Evolutionary conservation across 2,329 filamentous ascomycete species (phyloP).

Genomic region (Aspergillus awamori): DNA sequence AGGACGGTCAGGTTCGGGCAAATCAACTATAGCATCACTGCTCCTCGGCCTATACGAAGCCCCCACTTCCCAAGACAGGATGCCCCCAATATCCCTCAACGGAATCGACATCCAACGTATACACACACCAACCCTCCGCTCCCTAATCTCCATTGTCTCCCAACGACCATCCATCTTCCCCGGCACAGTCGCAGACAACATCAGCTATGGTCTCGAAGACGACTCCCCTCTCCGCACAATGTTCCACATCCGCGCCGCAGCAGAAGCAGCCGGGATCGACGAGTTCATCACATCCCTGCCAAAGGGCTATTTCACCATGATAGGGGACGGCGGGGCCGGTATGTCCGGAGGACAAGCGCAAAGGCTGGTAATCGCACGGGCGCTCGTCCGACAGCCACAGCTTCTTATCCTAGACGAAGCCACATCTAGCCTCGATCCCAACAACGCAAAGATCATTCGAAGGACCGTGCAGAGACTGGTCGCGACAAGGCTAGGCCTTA

Average conservation of each 20-base stretch:
- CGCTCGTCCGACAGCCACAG: constrained; percentile 69
- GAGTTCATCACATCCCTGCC: constrained; percentile 76
- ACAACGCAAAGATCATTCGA: constrained; percentile 66
- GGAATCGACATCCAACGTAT: constrained; percentile 60
- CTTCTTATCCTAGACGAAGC: constrained; percentile 85
- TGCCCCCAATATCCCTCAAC: constrained; percentile 54
- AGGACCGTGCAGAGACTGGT: constrained; percentile 63
- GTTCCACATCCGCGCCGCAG: constrained; percentile 57
- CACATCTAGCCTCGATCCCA: constrained; percentile 75
- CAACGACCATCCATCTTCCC: constrained; percentile 67
- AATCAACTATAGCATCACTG: constrained; percentile 78
- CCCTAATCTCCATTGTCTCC: constrained; percentile 61
- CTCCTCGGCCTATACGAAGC: constrained; percentile 70
- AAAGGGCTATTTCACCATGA: constrained; percentile 68
- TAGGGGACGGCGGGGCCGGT: constrained; percentile 74
- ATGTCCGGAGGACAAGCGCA: constrained; percentile 84
- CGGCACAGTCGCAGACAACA: constrained; percentile 53
- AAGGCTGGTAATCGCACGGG: constrained; percentile 77
- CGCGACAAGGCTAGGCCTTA: constrained; percentile 51
- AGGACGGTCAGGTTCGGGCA: constrained; percentile 84
- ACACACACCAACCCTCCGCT: constrained; percentile 63
- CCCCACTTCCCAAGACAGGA: constrained; percentile 23
- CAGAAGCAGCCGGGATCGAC: constrained; percentile 64
- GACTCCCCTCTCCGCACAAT: constrained; percentile 54
- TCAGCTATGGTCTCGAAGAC: constrained; percentile 72